Evolutionary conservation across 106 monocot genomes (phyloP), one percentile per base, ranked within the genome.

Genomic region (Xerophyta viscosa): DNA sequence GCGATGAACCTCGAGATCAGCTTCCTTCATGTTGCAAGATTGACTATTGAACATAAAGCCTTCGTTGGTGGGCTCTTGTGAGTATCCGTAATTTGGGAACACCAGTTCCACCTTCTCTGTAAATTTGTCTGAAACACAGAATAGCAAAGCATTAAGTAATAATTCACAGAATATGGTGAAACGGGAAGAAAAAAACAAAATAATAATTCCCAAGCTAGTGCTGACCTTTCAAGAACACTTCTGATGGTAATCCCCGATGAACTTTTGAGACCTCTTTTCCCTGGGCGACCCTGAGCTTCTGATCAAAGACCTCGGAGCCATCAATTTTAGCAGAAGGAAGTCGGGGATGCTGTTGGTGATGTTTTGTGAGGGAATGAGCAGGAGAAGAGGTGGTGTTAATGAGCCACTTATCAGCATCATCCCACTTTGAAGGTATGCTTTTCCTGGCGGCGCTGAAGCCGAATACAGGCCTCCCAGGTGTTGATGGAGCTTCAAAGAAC

Each of bases 331-430:
- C 67, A 3, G 56, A 58, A 17, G 39, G 39, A 12, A 11, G 33
- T 36, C 7, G 33, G 5, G 39, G 39, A 2, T 39, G 64, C 31
- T 33, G 77, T 20, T 2, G 68, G 61, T 44, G 55, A 41, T 27
- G 43, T 45, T 76, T 74, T 0, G 24, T 48, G 15, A 39, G 15
- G 24, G 27, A 48, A 63, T 77, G 75, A n/a, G 67, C 71, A 46
- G 86, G 86, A 29, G 82, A 39, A 15, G 93, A 78, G 57, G 67
- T 60, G 44, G 72, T 58, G 50, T 7, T 39, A 8, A 77, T 67
- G 42, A 94, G 11, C 93, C 93, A 94, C 60, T 94, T 94, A 67
- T 88, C 81, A 20, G 93, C 93, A 73, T 94, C 83, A 21, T 94
- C 93, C 93, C 93, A 94, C 66, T 94, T 94, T 37, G 93, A 88